Percentiles rank a stretch among this genome's conserved stretches.
phyloP scores from a whole-genome alignment of 192 early-diverging fungal species.

The Coemansia sp. region DNA sequence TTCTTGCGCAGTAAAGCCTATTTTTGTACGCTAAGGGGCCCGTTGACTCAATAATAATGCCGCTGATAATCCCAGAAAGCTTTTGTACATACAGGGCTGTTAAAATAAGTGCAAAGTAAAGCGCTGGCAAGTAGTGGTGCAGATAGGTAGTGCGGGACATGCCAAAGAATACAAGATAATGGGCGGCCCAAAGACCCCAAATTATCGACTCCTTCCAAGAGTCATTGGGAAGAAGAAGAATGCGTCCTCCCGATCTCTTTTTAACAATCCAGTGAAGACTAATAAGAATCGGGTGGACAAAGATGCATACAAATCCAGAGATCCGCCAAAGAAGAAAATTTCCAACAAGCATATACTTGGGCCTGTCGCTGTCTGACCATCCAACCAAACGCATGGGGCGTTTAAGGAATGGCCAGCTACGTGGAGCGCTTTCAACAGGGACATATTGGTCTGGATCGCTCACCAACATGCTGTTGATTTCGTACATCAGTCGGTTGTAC shows the following conservation, averaged over 20 bases:
- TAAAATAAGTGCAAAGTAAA: constrained; percentile 67
- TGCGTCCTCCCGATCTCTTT: constrained; percentile 8
- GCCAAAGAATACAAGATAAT: constrained; percentile 70
- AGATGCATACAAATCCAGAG: constrained; percentile 35
- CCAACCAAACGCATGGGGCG: constrained; percentile 86
- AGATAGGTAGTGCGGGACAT: constrained; percentile 74
- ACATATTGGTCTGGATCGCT: constrained; percentile 89
- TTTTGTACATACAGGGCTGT: constrained; percentile 30
- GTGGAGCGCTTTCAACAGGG: constrained; percentile 72
- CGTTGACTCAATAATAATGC: background rate
- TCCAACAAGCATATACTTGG: constrained; percentile 89
- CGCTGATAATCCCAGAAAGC: background rate
- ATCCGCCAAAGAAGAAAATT: constrained; percentile 91
- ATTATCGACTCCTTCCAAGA: constrained; percentile 10
- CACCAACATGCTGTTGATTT: constrained; percentile 87
- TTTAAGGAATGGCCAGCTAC: constrained; percentile 81
- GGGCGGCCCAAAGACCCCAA: constrained; percentile 60
- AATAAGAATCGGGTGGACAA: constrained; percentile 23
- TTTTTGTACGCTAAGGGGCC: background rate
- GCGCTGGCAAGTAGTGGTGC: constrained; percentile 73
- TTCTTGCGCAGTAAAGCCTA: background rate
- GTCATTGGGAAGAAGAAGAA: background rate
- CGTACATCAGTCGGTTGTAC: constrained; percentile 94
- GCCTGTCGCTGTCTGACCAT: constrained; percentile 65
- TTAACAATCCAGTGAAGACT: constrained; percentile 3